phyloP scores from a whole-genome alignment of 2,329 filamentous ascomycete genomes.

The Sarocladium kiliense region DNA sequence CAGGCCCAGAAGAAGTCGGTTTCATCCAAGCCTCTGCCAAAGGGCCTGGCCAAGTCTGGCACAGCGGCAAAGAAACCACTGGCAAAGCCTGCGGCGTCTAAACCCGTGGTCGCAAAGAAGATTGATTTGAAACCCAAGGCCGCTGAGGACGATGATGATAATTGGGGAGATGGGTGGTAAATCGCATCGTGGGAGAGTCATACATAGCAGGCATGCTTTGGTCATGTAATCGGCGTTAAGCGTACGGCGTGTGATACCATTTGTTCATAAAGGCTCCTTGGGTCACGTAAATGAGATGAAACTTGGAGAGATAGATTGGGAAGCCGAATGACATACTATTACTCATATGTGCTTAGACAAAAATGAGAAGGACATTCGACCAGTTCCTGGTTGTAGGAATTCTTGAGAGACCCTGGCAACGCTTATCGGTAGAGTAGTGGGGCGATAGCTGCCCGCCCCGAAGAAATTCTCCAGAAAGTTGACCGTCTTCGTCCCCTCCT shows the following conservation, averaged over 20 bases:
- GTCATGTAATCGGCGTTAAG: slow-evolving; percentile 1
- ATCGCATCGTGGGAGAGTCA: background rate
- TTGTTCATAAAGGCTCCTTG: background rate
- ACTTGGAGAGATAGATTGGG: no score
- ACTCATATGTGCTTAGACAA: no score
- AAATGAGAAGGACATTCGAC: no score
- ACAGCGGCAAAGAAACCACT: slow-evolving; percentile 33
- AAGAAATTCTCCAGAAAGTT: slow-evolving; percentile 7
- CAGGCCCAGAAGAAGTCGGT: slow-evolving; percentile 70
- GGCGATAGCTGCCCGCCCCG: background rate
- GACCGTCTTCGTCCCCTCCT: background rate
- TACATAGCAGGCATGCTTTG: background rate
- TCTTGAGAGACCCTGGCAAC: background rate
- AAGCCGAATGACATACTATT: no score
- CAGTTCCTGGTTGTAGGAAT: background rate
- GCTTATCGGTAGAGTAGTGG: background rate
- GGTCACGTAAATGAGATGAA: no score
- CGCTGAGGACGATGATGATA: slow-evolving; percentile 53
- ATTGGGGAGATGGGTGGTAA: slow-evolving; percentile 64
- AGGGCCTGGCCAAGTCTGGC: slow-evolving; percentile 66
- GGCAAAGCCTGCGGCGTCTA: slow-evolving; percentile 32
- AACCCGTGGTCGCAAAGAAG: slow-evolving; percentile 53
- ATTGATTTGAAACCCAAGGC: slow-evolving; percentile 64
- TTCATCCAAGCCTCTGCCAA: slow-evolving; percentile 64
- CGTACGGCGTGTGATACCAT: background rate